These are phyloP conservation scores for Thermothelomyces thermophilus DNA, from an alignment of 2,329 filamentous ascomycete genomes.

Conservation along the genomic window DNA sequence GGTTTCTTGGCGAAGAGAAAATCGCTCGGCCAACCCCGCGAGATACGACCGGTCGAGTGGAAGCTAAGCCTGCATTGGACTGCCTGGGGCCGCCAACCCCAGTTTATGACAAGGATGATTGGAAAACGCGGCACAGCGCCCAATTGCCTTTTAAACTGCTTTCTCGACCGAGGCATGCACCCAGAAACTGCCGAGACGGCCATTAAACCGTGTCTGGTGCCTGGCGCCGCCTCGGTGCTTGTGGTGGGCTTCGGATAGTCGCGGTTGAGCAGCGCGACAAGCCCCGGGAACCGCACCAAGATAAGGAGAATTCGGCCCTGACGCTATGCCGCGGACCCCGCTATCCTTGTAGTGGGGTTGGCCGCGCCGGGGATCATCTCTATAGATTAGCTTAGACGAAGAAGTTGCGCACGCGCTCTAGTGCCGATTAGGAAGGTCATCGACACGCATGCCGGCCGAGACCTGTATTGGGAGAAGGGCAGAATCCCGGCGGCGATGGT, in stretches of 20 bases:
- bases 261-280: conserved; percentile 1
- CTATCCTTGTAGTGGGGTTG: not conserved
- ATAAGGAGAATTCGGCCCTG: not conserved
- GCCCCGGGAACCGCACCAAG: not conserved
- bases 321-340: too few species aligned
- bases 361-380: not conserved
- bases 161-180: not conserved
- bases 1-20: too few species aligned
- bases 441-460: not conserved
- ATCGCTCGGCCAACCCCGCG: too few species aligned
- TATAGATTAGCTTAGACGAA: too few species aligned
- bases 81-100: too few species aligned
- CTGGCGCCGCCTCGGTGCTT: not conserved
- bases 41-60: too few species aligned
- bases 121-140: too few species aligned
- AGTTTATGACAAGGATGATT: too few species aligned
- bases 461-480: not conserved
- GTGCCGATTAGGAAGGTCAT: conserved; percentile 3
- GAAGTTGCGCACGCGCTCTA: not conserved
- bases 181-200: not conserved
- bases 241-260: conserved; percentile 2
- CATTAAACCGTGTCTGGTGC: not conserved
- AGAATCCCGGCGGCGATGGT: conserved; percentile 2
- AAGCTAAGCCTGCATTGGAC: too few species aligned
- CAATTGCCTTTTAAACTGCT: not conserved